Evolutionary conservation across 345 rosid genomes (phyloP).

Genomic region (Trapa incisa): DNA sequence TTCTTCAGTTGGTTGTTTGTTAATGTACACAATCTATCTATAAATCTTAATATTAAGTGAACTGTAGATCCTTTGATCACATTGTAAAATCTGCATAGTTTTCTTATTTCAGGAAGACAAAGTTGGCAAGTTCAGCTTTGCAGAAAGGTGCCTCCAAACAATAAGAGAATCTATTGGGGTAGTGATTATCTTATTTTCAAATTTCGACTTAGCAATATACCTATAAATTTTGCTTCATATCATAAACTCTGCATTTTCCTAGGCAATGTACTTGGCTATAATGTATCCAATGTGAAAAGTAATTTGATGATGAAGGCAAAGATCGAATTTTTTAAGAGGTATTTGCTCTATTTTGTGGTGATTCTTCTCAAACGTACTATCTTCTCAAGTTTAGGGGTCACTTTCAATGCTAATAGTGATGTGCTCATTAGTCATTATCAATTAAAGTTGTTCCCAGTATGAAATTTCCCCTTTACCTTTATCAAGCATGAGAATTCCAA

Average conservation of each 20-base stretch:
- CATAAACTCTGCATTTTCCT: not conserved
- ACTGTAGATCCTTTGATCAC: constrained; percentile 1
- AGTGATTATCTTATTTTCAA: not conserved
- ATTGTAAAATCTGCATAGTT: constrained; percentile 8
- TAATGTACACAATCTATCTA: too few species aligned
- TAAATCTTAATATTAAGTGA: too few species aligned
- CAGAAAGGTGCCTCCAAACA: constrained; percentile 65
- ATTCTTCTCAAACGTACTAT: not conserved
- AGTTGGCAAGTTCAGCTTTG: constrained; percentile 69
- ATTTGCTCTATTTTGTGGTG: not conserved
- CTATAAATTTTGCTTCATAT: not conserved
- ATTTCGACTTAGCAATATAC: not conserved
- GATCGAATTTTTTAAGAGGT: constrained; percentile 68
- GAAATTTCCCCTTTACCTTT: too few species aligned
- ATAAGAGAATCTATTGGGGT: constrained; percentile 48
- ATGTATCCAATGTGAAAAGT: constrained; percentile 52
- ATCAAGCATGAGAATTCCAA: too few species aligned
- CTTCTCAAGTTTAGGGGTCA: not conserved
- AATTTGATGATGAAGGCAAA: constrained; percentile 87
- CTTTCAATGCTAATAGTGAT: not conserved
- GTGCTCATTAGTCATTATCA: not conserved
- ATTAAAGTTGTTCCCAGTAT: too few species aligned
- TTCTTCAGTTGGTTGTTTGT: not conserved
- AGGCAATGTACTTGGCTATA: too few species aligned
- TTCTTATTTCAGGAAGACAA: constrained; percentile 46